A percentile compares a stretch with the other conserved stretches of the same genome.
These are phyloP conservation scores for Oryza punctata DNA, from an alignment of 176 grass and related monocot species.

Conservation along the genomic window DNA sequence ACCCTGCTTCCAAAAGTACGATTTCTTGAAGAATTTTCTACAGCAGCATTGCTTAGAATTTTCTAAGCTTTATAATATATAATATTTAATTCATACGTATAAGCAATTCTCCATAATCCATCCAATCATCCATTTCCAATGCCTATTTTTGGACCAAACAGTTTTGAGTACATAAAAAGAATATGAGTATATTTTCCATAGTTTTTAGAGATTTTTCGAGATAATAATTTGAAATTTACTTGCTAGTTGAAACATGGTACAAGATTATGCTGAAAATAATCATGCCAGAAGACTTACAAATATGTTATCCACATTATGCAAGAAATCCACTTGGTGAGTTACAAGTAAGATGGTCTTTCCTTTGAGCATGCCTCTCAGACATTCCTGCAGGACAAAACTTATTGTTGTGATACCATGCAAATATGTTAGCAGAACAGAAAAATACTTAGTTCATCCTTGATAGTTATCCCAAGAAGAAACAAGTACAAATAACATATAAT, in stretches of 20 bases:
- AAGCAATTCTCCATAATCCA: no score
- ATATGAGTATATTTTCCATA: background rate
- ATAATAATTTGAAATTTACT: conserved; percentile 1
- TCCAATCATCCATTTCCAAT: no score
- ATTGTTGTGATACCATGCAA: background rate
- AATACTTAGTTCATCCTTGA: background rate
- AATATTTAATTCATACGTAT: no score
- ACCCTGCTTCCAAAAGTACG: no score
- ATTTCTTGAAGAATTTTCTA: no score
- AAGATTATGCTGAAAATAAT: background rate
- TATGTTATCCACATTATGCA: conserved; percentile 74
- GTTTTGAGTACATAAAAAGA: background rate
- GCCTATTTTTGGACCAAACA: background rate
- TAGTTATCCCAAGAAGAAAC: background rate
- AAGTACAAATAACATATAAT: background rate
- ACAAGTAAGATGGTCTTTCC: conserved; percentile 75
- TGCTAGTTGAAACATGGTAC: background rate
- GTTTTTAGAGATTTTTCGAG: background rate
- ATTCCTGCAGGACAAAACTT: conserved; percentile 48
- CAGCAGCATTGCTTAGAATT: no score
- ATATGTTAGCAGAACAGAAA: background rate
- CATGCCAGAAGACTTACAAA: conserved; percentile 36
- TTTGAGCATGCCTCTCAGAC: conserved; percentile 58
- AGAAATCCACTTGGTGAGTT: conserved; percentile 83
- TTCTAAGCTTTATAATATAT: no score